A percentile compares a stretch with the other conserved stretches of the same genome.
Evolutionary conservation across 1,284 basidiomycete genomes (phyloP).

Genomic region (Tilletia walkeri): DNA sequence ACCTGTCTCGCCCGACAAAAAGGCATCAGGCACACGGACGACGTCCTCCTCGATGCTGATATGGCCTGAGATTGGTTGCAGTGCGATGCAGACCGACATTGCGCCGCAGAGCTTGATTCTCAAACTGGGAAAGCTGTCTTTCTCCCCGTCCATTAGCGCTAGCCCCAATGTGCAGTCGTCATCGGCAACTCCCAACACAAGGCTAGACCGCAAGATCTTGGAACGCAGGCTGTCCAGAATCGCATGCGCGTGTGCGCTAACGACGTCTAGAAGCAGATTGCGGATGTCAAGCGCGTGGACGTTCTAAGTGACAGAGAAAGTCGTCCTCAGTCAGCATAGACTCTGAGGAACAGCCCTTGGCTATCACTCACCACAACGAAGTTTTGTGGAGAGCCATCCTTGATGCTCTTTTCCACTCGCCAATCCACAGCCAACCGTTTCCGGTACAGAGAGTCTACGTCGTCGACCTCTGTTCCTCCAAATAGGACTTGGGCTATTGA

Average conservation of each 20-base stretch:
- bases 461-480: background rate
- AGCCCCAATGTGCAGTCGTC: background rate
- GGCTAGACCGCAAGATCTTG: conserved; percentile 7
- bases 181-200: background rate
- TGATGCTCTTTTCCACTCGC: conserved; percentile 21
- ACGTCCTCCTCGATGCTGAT: conserved; percentile 11
- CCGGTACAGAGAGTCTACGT: background rate
- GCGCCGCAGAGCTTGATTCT: conserved; percentile 15
- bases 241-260: conserved; percentile 18
- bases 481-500: conserved; percentile 3
- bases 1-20: background rate
- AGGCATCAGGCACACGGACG: background rate
- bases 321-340: no score
- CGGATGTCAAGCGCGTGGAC: conserved; percentile 21
- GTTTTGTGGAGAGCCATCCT: background rate
- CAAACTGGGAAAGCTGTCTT: background rate
- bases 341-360: no score
- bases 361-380: background rate
- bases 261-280: conserved; percentile 19
- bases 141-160: background rate
- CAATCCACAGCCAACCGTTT: conserved; percentile 19
- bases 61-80: conserved; percentile 33
- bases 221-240: conserved; percentile 16
- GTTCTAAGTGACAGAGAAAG: background rate
- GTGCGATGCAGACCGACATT: conserved; percentile 22